phyloP scores from a whole-genome alignment of 495 filamentous ascomycete genomes.

The Hypoxylon subgilvum region DNA sequence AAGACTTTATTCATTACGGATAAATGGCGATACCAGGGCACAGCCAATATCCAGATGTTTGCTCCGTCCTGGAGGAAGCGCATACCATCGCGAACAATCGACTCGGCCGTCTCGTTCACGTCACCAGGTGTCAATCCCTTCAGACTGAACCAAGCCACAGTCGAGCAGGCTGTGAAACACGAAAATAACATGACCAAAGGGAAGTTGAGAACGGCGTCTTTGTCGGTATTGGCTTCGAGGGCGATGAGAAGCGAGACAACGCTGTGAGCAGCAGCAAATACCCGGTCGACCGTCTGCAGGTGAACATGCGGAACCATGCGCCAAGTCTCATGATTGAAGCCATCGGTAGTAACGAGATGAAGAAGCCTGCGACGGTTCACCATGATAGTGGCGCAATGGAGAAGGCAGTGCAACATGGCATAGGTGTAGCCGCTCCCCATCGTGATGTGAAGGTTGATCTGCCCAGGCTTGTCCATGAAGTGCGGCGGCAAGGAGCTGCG shows the following conservation, averaged over 20 bases:
- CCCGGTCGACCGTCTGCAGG: constrained; percentile 50
- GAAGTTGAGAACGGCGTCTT: constrained; percentile 56
- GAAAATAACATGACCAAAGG: constrained; percentile 61
- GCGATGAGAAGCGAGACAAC: constrained; percentile 53
- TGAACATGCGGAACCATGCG: constrained; percentile 47
- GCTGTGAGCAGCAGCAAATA: constrained; percentile 57
- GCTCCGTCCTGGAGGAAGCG: constrained; percentile 55
- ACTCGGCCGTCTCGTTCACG: constrained; percentile 52
- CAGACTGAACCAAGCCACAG: constrained; percentile 56
- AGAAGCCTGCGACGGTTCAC: constrained; percentile 59
- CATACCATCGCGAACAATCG: constrained; percentile 56
- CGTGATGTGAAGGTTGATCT: constrained; percentile 59
- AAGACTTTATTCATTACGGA: constrained; percentile 59
- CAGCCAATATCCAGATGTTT: constrained; percentile 56
- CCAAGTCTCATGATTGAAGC: constrained; percentile 54
- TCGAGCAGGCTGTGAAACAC: constrained; percentile 58
- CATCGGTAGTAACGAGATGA: constrained; percentile 53
- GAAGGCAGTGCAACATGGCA: constrained; percentile 57
- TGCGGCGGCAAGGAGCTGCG: constrained; percentile 54
- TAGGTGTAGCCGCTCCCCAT: constrained; percentile 60
- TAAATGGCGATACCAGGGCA: constrained; percentile 58
- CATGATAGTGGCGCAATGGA: constrained; percentile 59
- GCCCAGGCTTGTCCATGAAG: constrained; percentile 56
- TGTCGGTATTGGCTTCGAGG: constrained; percentile 54
- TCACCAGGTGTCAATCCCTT: constrained; percentile 55